A percentile compares a stretch with the other conserved stretches of the same genome.
These are phyloP conservation scores for Phytophthora pini DNA, from an alignment of 352 stramenopile genomes.

Conservation along the genomic window DNA sequence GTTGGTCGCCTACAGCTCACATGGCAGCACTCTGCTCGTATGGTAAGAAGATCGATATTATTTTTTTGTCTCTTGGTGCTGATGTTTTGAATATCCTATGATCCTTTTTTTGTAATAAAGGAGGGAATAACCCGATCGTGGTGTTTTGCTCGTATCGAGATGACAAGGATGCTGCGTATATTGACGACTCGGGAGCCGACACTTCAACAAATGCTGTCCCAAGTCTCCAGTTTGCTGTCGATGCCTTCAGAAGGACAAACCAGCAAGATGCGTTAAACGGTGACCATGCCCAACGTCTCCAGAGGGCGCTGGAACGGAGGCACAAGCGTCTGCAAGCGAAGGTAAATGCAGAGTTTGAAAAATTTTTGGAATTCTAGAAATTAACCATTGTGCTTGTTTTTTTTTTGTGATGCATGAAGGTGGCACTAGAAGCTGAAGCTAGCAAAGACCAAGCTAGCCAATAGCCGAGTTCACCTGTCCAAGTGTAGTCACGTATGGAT, in stretches of 20 bases:
- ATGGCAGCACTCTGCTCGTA: slow-evolving; percentile 73
- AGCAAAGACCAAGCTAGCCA: slow-evolving; percentile 12
- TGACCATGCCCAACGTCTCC: slow-evolving; percentile 42
- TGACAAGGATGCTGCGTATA: slow-evolving; percentile 39
- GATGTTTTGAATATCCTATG: not conserved
- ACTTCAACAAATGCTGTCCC: slow-evolving; percentile 1
- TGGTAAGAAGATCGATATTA: slow-evolving; percentile 28
- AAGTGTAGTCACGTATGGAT: too few species aligned
- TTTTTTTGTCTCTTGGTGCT: not conserved
- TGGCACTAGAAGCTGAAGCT: slow-evolving; percentile 23
- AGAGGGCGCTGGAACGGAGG: slow-evolving; percentile 55
- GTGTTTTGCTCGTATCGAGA: slow-evolving; percentile 60
- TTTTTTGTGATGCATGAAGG: slow-evolving; percentile 1
- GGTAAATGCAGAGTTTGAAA: slow-evolving; percentile 17
- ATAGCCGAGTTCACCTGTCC: slow-evolving; percentile 7
- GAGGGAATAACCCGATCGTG: slow-evolving; percentile 65
- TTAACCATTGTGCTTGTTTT: not conserved
- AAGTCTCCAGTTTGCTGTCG: slow-evolving; percentile 19
- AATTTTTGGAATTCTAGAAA: not conserved
- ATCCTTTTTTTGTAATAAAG: slow-evolving; percentile 22
- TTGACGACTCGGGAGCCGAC: slow-evolving; percentile 18
- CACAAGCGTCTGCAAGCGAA: slow-evolving; percentile 54
- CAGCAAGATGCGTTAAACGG: slow-evolving; percentile 12
- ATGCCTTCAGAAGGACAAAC: slow-evolving; percentile 9
- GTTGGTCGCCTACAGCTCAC: slow-evolving; percentile 65